phyloP scores from a whole-genome alignment of 2,329 filamentous ascomycete species.

The Verticillium klebahnii region DNA sequence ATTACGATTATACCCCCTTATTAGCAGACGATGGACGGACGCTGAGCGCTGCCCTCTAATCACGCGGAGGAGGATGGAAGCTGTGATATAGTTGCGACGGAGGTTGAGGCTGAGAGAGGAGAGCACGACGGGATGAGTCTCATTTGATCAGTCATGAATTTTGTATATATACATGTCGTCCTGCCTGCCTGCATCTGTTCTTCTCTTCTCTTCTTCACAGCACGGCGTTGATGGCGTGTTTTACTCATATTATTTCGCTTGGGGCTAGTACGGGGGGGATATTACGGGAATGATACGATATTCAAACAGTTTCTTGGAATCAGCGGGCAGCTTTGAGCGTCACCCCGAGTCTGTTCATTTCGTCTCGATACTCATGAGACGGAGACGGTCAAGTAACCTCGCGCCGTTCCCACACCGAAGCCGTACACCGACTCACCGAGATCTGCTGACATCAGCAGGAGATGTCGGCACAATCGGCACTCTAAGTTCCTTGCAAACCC shows the following conservation, averaged over 20 bases:
- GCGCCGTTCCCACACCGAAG: too few species aligned
- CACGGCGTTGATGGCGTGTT: background rate
- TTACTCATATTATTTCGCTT: background rate
- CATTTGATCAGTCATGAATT: background rate
- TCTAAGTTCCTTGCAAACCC: background rate
- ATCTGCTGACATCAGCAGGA: background rate
- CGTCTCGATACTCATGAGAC: too few species aligned
- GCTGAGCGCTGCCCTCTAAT: background rate
- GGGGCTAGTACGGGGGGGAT: background rate
- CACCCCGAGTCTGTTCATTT: too few species aligned
- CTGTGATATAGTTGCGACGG: background rate
- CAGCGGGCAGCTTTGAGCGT: too few species aligned
- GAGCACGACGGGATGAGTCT: background rate
- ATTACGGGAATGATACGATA: background rate
- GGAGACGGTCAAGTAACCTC: too few species aligned
- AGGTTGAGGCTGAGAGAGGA: background rate
- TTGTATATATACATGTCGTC: background rate
- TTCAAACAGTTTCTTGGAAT: background rate
- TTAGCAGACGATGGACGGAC: background rate
- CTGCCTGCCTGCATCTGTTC: background rate
- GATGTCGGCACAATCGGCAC: slow-evolving; percentile 9
- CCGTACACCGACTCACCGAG: too few species aligned
- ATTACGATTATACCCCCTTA: background rate
- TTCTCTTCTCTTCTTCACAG: background rate
- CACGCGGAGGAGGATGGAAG: background rate